These are phyloP conservation scores for Cercospora zeina DNA, from an alignment of 2,329 filamentous ascomycete species.

Conservation along the genomic window DNA sequence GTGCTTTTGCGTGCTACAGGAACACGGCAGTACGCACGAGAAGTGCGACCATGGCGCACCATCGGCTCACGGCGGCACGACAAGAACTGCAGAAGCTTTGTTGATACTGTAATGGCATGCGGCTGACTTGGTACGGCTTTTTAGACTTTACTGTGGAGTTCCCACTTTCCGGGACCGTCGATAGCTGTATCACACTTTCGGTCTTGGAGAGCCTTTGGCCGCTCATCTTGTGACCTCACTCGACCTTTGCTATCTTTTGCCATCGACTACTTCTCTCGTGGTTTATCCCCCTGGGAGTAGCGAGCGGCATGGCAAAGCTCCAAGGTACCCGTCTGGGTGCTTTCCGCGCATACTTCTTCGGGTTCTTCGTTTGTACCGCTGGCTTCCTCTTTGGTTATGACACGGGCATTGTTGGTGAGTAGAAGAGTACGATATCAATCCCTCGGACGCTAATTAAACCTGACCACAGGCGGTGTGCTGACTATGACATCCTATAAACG, in stretches of 20 bases:
- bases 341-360: constrained; percentile 33
- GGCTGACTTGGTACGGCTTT: constrained; percentile 1
- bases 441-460: neutral
- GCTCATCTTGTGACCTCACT: constrained; percentile 6
- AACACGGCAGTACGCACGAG: neutral
- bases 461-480: constrained; percentile 33
- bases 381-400: constrained; percentile 45
- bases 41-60: neutral
- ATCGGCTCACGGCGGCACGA: neutral
- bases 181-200: neutral
- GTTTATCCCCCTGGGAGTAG: neutral
- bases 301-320: constrained; percentile 28
- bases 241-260: neutral
- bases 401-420: constrained; percentile 43
- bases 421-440: neutral
- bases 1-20: constrained; percentile 17
- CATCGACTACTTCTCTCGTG: neutral
- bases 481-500: constrained; percentile 34
- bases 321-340: constrained; percentile 30
- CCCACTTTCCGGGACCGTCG: neutral
- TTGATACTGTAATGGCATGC: neutral
- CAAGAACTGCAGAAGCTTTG: neutral
- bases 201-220: neutral
- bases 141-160: neutral
- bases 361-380: constrained; percentile 32